Evolutionary conservation across 306 rosid genomes (phyloP).

Genomic region (Cicer cuneatum): DNA sequence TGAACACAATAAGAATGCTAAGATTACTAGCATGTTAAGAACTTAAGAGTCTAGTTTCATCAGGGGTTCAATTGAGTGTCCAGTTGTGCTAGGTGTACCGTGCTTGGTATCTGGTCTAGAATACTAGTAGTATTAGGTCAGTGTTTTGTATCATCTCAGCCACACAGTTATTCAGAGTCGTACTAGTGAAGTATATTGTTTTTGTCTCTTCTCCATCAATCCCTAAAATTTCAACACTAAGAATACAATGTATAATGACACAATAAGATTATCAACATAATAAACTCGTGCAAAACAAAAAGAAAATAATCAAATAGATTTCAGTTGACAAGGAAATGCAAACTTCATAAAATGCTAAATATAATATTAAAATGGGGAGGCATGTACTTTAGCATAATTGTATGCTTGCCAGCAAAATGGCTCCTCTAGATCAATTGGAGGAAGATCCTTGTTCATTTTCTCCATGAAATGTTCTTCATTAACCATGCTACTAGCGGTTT

Average conservation of each 20-base stretch:
- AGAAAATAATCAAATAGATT: slow-evolving; percentile 22
- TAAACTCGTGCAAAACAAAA: slow-evolving; percentile 20
- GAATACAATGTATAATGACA: slow-evolving; percentile 31
- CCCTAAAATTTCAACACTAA: slow-evolving; percentile 35
- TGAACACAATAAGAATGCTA: slow-evolving; percentile 4
- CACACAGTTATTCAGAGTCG: slow-evolving; percentile 13
- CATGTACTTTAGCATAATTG: slow-evolving; percentile 83
- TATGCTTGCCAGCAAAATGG: slow-evolving; percentile 99
- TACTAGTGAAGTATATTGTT: slow-evolving; percentile 22
- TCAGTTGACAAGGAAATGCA: slow-evolving; percentile 37
- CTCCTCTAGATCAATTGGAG: slow-evolving; percentile 94
- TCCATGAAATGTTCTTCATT: slow-evolving; percentile 86
- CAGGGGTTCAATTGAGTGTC: slow-evolving; percentile 1
- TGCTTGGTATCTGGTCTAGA: background rate
- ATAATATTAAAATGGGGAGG: slow-evolving; percentile 16
- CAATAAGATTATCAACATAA: slow-evolving; percentile 32
- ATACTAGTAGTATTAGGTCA: slow-evolving; percentile 30
- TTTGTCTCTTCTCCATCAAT: slow-evolving; percentile 36
- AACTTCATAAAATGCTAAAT: too few species aligned
- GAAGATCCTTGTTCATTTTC: slow-evolving; percentile 91
- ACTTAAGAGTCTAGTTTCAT: background rate
- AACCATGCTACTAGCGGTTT: slow-evolving; percentile 68
- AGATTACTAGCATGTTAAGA: background rate
- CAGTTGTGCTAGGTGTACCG: background rate
- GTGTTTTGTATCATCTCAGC: slow-evolving; percentile 2